phyloP scores from a whole-genome alignment of 2,329 filamentous ascomycete genomes.

The Fusarium sp. region DNA sequence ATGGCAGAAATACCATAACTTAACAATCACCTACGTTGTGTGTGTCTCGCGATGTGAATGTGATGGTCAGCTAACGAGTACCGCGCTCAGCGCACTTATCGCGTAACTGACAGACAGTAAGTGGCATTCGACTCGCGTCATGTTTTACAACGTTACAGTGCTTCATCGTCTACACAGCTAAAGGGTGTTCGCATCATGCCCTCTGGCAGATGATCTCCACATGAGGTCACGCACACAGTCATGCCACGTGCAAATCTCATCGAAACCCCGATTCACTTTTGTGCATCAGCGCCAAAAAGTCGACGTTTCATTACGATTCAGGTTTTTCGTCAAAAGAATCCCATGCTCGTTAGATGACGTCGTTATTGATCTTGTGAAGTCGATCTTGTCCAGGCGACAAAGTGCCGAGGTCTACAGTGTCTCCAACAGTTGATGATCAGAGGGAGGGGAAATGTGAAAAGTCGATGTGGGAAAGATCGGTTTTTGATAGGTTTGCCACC shows the following conservation, averaged over 20 bases:
- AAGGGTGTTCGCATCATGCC: conserved; percentile 26
- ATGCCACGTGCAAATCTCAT: conserved; percentile 23
- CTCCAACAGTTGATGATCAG: neutral
- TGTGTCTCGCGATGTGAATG: neutral
- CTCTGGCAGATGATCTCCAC: conserved; percentile 38
- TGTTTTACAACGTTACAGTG: conserved; percentile 17
- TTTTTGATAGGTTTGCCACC: conserved; percentile 4
- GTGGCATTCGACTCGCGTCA: neutral
- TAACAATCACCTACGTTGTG: neutral
- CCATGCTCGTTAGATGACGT: conserved; percentile 22
- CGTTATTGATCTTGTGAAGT: neutral
- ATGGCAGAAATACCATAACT: conserved; percentile 51
- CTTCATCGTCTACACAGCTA: neutral
- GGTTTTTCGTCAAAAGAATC: neutral
- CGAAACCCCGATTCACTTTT: neutral
- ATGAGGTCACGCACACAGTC: conserved; percentile 37
- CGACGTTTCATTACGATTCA: conserved; percentile 11
- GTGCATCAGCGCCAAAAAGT: neutral
- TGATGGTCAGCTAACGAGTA: neutral
- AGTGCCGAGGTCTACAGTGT: neutral
- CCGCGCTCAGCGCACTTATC: neutral
- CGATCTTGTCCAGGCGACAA: conserved; percentile 1
- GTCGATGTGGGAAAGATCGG: neutral
- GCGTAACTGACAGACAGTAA: neutral
- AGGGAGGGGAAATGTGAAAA: neutral